Conservation (phyloP, 2,329 filamentous ascomycete species). For the Lasiodiplodia theobromae region DNA sequence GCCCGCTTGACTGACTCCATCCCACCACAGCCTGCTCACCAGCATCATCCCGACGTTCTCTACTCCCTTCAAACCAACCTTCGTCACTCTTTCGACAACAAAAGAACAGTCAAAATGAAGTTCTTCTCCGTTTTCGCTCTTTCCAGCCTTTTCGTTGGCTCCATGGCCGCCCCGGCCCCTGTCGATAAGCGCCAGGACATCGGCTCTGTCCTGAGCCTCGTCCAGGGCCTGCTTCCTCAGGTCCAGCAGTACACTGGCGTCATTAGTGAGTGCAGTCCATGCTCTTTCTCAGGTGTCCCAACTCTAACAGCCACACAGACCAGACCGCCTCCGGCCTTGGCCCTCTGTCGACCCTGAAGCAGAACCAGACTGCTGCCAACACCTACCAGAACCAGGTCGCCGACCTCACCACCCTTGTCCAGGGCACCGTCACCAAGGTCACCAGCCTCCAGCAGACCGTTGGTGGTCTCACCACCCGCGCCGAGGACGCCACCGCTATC, state of each 20-base stretch:
- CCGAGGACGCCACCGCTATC: conserved; percentile 4
- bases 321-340: conserved; percentile 7
- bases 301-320: neutral
- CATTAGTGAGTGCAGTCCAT: conserved; percentile 17
- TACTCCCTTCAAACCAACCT: conserved; percentile 1
- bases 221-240: neutral
- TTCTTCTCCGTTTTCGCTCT: conserved; percentile 28
- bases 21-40: conserved; percentile 15
- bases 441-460: neutral
- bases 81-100: conserved; percentile 19
- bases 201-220: neutral
- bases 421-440: conserved; percentile 13
- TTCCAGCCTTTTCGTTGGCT: conserved; percentile 28
- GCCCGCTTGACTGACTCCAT: conserved; percentile 8
- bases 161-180: conserved; percentile 24
- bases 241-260: conserved; percentile 2
- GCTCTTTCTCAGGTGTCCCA: neutral
- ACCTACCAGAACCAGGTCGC: conserved; percentile 2
- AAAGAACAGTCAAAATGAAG: conserved; percentile 26
- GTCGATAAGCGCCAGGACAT: conserved; percentile 26
- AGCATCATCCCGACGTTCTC: conserved; percentile 27
- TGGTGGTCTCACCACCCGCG: neutral
- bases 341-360: conserved; percentile 7
- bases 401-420: conserved; percentile 10
- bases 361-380: conserved; percentile 25